phyloP scores from a whole-genome alignment of 495 filamentous ascomycete species.

The Apiosordaria backusii region DNA sequence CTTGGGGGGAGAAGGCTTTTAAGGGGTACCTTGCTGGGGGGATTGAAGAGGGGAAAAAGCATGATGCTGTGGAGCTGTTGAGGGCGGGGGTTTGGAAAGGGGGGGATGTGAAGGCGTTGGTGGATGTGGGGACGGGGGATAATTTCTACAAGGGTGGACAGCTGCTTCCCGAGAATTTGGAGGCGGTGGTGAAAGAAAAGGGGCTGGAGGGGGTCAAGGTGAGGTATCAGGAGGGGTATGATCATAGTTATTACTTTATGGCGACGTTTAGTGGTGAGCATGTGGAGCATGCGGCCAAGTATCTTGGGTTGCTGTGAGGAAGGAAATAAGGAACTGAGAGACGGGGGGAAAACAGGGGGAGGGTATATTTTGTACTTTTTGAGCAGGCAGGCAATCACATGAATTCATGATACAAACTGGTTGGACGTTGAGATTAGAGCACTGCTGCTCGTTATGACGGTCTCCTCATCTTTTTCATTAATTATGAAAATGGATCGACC shows the following conservation, averaged over 20 bases:
- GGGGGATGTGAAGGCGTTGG: constrained; percentile 62
- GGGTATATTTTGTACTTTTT: background rate
- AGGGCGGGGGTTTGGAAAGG: constrained; percentile 53
- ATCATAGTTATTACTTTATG: constrained; percentile 96
- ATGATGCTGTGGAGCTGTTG: constrained; percentile 91
- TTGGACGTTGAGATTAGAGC: too few species aligned
- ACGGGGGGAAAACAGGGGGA: background rate
- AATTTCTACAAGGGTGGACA: constrained; percentile 94
- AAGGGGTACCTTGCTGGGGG: constrained; percentile 73
- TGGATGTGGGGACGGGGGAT: constrained; percentile 91
- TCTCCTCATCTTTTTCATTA: too few species aligned
- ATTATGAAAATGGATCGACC: too few species aligned
- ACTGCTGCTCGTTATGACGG: too few species aligned
- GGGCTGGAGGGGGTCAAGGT: constrained; percentile 65
- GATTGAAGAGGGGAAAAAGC: constrained; percentile 71
- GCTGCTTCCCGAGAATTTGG: constrained; percentile 89
- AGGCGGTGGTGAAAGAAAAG: constrained; percentile 67
- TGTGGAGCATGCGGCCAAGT: constrained; percentile 84
- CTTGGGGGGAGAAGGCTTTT: constrained; percentile 97
- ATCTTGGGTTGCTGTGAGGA: constrained; percentile 45
- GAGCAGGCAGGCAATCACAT: background rate
- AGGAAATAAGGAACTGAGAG: background rate
- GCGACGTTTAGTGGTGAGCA: constrained; percentile 85
- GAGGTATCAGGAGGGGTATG: constrained; percentile 86
- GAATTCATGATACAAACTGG: background rate